Evolutionary conservation across 495 filamentous ascomycete genomes (phyloP), one percentile per base, ranked within the genome.

Genomic region (Podospora pseudoanserina): DNA sequence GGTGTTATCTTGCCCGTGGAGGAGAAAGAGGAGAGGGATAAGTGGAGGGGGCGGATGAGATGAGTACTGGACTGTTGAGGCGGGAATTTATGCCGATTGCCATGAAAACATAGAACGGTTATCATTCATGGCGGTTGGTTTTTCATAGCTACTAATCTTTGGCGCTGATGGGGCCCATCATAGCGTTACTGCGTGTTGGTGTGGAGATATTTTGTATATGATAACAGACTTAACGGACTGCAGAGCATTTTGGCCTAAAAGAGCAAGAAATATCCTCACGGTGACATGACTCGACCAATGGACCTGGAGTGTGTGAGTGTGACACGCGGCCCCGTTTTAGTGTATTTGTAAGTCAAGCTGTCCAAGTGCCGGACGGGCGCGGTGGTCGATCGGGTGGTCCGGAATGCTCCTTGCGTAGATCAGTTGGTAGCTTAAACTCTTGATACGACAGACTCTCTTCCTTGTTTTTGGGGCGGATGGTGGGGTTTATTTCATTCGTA

Each of bases 321-420:
- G 39, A 13, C 15, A 49, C 39, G 39, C 39, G 39, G 39, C 39
- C 39, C 39, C 39, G 23, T 49, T 49, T 49, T 49, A 49, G 39
- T 49, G 39, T 49, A 49, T 49, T 49, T 49, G 39, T 49, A 49
- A 49, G 39, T 49, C 39, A 49, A 49, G 13, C 39, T 49, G 6
- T 13, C 39, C 39, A 49, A 49, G 39, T 49, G 39, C 39, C 39
- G 39, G 39, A 13, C 39, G 39, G 39, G 39, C 39, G 39, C 2
- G 39, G 13, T 49, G 39, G n/a, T 63, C n/a, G 61, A 63, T 63
- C 61, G 61, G 61, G 9, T 39, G 61, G 32, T 63, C 30, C 61
- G 61, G 61, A 63, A 63, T 63, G 61, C 34, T 63, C 32, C 28
- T 63, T 18, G 39, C 15, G 39, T 49, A 49, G 39, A 49, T 49